Conservation (phyloP, 192 early-diverging fungal species). For the Backusella sp. region DNA sequence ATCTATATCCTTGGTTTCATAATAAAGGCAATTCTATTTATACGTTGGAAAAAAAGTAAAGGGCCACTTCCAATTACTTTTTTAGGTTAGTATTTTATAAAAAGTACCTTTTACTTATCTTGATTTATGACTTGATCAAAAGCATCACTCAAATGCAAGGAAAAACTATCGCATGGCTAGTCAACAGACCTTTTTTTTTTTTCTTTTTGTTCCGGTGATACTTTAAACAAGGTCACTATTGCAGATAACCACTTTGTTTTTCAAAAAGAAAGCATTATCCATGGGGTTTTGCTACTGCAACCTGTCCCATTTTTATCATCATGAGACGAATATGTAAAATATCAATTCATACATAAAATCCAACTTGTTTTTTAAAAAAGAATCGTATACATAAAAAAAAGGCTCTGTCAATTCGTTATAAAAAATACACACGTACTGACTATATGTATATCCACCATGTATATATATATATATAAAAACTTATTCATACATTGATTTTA, state of each 20-base stretch:
- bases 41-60: background rate
- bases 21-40: background rate
- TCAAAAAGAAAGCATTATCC: background rate
- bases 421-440: background rate
- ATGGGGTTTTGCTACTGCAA: background rate
- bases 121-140: background rate
- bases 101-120: background rate
- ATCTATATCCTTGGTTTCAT: background rate
- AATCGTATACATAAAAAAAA: background rate
- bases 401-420: background rate
- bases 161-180: background rate
- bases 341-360: background rate
- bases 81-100: background rate
- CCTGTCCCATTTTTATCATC: background rate
- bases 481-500: no score
- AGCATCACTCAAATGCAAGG: background rate
- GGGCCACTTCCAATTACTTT: background rate
- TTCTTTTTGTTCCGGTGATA: background rate
- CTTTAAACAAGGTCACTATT: background rate
- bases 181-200: background rate
- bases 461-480: no score
- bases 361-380: background rate
- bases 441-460: background rate
- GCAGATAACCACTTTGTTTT: background rate
- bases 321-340: background rate